phyloP scores from a whole-genome alignment of 768 basidiomycete genomes.

The Royoungia palumana region DNA sequence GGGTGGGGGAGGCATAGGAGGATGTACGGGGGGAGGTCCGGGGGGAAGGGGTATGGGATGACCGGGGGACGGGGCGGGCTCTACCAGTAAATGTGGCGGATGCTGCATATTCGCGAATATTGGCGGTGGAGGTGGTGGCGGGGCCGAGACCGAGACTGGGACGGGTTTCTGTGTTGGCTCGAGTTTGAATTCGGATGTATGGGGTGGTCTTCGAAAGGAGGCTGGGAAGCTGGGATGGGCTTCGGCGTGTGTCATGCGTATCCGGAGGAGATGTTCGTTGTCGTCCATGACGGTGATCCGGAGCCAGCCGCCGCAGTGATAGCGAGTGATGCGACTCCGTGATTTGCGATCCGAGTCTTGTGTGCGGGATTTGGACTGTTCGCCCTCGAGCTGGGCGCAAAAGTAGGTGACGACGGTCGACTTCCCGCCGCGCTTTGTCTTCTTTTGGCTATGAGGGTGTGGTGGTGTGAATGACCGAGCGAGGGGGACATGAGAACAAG shows the following conservation, averaged over 20 bases:
- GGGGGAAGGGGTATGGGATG: slow-evolving; percentile 16
- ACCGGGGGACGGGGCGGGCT: slow-evolving; percentile 12
- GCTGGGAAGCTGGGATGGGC: slow-evolving; percentile 33
- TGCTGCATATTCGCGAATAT: slow-evolving; percentile 25
- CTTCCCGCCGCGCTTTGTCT: slow-evolving; percentile 34
- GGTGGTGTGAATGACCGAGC: not conserved
- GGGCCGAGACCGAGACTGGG: slow-evolving; percentile 9
- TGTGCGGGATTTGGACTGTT: slow-evolving; percentile 33
- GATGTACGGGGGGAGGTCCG: slow-evolving; percentile 4
- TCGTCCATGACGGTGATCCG: slow-evolving; percentile 37
- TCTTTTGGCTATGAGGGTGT: slow-evolving; percentile 25
- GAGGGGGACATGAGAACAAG: not conserved
- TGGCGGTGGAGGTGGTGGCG: slow-evolving; percentile 10
- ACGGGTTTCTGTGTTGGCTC: slow-evolving; percentile 28
- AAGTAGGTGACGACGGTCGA: slow-evolving; percentile 36
- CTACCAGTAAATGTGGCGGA: slow-evolving; percentile 19
- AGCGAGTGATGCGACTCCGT: slow-evolving; percentile 33
- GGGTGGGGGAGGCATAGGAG: slow-evolving; percentile 10
- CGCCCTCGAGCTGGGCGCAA: slow-evolving; percentile 34
- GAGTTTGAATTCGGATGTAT: slow-evolving; percentile 33
- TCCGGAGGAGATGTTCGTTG: slow-evolving; percentile 33
- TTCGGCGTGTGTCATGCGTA: slow-evolving; percentile 36
- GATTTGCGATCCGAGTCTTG: slow-evolving; percentile 34
- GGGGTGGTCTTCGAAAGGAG: slow-evolving; percentile 31
- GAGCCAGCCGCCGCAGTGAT: slow-evolving; percentile 34